Evolutionary conservation across 139 green algal species (phyloP).

Genomic region (Chlorella sp.): DNA sequence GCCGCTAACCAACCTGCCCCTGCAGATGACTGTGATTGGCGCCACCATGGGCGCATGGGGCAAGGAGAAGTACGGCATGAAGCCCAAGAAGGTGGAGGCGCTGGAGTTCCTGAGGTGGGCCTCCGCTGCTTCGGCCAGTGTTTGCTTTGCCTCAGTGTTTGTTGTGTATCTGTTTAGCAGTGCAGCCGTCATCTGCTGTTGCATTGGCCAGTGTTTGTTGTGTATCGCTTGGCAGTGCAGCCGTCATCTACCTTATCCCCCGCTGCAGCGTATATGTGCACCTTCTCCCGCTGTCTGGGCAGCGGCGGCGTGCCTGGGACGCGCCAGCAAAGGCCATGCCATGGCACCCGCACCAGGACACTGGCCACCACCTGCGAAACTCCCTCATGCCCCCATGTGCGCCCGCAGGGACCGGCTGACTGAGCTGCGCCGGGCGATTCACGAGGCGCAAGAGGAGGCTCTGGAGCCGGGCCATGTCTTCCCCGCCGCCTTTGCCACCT

Average conservation of each 20-base stretch:
- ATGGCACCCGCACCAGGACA: neutral
- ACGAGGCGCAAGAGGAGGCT: slow-evolving; percentile 36
- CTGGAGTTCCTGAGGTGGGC: slow-evolving; percentile 55
- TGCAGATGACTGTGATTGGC: slow-evolving; percentile 57
- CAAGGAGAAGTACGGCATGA: slow-evolving; percentile 58
- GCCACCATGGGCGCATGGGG: slow-evolving; percentile 61
- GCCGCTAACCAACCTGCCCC: neutral
- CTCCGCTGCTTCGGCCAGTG: neutral
- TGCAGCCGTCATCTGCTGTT: too few species aligned
- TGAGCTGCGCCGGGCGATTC: slow-evolving; percentile 52
- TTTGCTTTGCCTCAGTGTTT: neutral
- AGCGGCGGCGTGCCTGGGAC: too few species aligned
- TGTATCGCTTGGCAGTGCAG: too few species aligned
- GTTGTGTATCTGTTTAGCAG: too few species aligned
- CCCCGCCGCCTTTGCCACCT: slow-evolving; percentile 61
- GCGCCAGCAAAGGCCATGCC: too few species aligned
- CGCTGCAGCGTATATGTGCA: too few species aligned
- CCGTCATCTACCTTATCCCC: too few species aligned
- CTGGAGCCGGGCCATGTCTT: slow-evolving; percentile 6
- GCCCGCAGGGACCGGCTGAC: slow-evolving; percentile 46
- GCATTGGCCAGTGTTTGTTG: too few species aligned
- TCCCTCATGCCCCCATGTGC: neutral
- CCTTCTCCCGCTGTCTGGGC: too few species aligned
- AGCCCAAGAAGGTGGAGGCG: slow-evolving; percentile 59
- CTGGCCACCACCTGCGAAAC: neutral